These are phyloP conservation scores for Sequoiadendron giganteum DNA, from an alignment of 75 land plant species.

Conservation along the genomic window DNA sequence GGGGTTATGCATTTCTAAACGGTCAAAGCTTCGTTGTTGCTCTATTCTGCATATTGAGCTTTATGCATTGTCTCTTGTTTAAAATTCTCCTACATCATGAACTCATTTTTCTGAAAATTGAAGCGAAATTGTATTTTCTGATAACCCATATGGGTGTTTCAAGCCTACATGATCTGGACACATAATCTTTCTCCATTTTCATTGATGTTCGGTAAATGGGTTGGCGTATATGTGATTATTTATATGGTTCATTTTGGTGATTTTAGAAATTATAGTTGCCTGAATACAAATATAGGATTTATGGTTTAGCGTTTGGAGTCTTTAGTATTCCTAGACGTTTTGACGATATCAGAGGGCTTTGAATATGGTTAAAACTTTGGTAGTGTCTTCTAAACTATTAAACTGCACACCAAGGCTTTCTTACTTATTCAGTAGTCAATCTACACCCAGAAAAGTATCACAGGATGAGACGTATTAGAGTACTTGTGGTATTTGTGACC, in stretches of 20 bases:
- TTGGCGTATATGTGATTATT: background rate
- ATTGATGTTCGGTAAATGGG: background rate
- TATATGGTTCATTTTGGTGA: background rate
- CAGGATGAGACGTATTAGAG: background rate
- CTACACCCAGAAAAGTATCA: background rate
- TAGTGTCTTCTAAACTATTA: background rate
- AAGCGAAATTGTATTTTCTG: too few species aligned
- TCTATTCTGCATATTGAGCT: background rate
- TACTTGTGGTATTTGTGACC: background rate
- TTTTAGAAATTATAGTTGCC: background rate
- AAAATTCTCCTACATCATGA: background rate
- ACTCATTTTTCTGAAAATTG: background rate
- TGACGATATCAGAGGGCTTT: background rate
- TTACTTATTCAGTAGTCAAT: background rate
- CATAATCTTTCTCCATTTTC: background rate
- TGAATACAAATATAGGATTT: background rate
- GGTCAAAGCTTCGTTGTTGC: background rate
- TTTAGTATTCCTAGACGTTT: background rate
- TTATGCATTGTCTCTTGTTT: background rate
- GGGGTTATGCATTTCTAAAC: background rate
- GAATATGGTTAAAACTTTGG: background rate
- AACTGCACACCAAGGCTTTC: background rate
- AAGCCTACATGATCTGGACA: background rate
- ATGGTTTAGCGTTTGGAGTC: background rate
- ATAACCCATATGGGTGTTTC: background rate